Conservation (phyloP, 148 eudicot genomes). For the Linanthus parryae region DNA sequence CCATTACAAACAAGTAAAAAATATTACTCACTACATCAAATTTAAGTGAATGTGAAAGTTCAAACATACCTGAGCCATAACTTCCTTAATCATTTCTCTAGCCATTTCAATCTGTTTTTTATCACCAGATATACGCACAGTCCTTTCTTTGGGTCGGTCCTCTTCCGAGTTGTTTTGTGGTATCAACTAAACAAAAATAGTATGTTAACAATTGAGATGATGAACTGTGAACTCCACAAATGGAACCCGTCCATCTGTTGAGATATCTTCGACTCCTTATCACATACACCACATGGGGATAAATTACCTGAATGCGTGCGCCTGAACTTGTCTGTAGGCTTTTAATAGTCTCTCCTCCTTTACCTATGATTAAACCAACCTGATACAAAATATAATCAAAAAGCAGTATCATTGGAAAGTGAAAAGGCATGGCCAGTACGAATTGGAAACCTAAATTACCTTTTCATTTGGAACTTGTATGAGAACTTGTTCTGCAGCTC, state of each 20-base stretch:
- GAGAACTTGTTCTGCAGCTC: constrained; percentile 67
- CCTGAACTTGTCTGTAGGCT: constrained; percentile 89
- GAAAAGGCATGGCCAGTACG: neutral
- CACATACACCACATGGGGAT: neutral
- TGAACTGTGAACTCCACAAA: neutral
- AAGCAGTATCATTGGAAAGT: neutral
- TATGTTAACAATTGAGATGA: constrained; percentile 1
- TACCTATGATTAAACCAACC: constrained; percentile 97
- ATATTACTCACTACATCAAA: neutral
- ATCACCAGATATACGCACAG: constrained; percentile 79
- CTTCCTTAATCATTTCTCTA: constrained; percentile 82
- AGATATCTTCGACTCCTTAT: neutral
- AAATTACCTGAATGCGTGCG: constrained; percentile 91
- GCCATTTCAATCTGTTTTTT: constrained; percentile 83
- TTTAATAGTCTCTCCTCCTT: constrained; percentile 90
- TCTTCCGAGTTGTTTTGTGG: constrained; percentile 71
- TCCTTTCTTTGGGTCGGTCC: constrained; percentile 74
- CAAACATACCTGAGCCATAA: constrained; percentile 86
- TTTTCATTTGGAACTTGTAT: constrained; percentile 92
- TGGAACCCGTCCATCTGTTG: too few species aligned
- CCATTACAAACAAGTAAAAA: neutral
- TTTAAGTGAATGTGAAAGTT: neutral
- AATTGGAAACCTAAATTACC: constrained; percentile 24
- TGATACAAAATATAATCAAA: constrained; percentile 12
- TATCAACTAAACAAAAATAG: constrained; percentile 45